Base-by-base conservation (phyloP, 1,284 basidiomycete species). In the Cutaneotrichosporon cutaneum region DNA sequence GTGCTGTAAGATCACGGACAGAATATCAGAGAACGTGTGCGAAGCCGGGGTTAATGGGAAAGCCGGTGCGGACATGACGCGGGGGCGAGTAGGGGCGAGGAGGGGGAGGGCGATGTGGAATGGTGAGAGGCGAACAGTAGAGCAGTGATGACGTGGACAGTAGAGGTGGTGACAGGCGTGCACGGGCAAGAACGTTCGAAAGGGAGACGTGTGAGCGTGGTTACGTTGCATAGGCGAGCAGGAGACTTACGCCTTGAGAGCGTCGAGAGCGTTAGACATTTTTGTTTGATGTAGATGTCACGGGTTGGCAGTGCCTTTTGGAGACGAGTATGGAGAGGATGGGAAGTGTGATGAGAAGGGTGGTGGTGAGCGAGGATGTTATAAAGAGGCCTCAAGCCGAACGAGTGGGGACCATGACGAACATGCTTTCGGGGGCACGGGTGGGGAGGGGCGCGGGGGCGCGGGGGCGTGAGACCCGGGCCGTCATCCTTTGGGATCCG, bases 1-100 rank as follows among this genome's bases (percentile, higher is more conserved):
- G 90, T 88, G 64, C 73, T 75, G 67, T 51, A 13, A 24, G 22
- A 26, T 33, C 33, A 52, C 90, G 64, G 96, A 58, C 89, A 93
- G 63, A 93, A 90, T 1, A 88, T 94, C 0, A 80, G 90, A 36
- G 26, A 60, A 60, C 21, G 33, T 35, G 54, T 7, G 45, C 18
- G 51, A 22, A 44, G 9, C 18, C 30, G 11, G 36, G 26, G 35
- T 35, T 21, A 39, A 8, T 47, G n/a, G 33, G 21, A 24, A 32
- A 45, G 16, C 22, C n/a, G 36, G 10, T 26, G 32, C 30, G 30
- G 47, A 39, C n/a, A 35, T 27, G 21, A 22, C 24, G 39, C 30
- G 22, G 32, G 33, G 33, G n/a, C 13, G 22, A 26, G 18, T 44
- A 33, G 42, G 35, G 42, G n/a, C 27, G 36, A 45, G 21, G 44